Conservation (phyloP, 352 stramenopile genomes). For the Lagenidium sp. region DNA sequence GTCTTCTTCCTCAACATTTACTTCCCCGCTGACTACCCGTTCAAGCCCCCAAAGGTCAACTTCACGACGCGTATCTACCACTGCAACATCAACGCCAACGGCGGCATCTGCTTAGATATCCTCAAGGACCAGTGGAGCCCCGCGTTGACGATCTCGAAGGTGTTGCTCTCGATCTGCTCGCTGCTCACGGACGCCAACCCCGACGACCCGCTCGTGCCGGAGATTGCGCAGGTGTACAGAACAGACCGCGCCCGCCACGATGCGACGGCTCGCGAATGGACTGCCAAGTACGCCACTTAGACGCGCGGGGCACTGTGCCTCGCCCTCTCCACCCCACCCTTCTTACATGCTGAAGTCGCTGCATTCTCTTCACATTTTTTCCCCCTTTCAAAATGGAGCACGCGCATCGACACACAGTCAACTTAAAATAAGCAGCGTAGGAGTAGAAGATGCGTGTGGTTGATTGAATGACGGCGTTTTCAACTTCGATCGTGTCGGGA, state of each 20-base stretch:
- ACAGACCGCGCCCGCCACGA: constrained; percentile 91
- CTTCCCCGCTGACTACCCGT: constrained; percentile 99
- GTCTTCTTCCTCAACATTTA: constrained; percentile 99
- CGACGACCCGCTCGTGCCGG: constrained; percentile 95
- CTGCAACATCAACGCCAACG: constrained; percentile 99
- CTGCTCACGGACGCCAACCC: constrained; percentile 99
- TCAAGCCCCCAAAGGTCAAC: constrained; percentile 98
- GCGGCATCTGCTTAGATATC: constrained; percentile 99
- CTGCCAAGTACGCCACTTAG: constrained; percentile 98
- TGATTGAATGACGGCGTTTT: too few relatives aligned
- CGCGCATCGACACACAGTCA: too few relatives aligned
- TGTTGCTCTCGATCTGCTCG: constrained; percentile 99
- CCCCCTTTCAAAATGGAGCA: too few relatives aligned
- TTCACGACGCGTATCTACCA: constrained; percentile 99
- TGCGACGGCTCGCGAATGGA: constrained; percentile 95
- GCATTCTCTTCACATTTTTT: too few relatives aligned
- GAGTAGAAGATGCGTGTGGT: too few relatives aligned
- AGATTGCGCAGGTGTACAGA: constrained; percentile 94
- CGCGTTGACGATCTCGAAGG: constrained; percentile 98
- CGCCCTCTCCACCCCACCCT: constrained; percentile 5
- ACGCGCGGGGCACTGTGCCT: too few relatives aligned
- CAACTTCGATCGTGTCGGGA: too few relatives aligned
- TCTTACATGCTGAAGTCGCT: too few relatives aligned
- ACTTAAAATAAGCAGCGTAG: too few relatives aligned
- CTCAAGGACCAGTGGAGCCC: constrained; percentile 99